These are phyloP conservation scores for Carpinus fangiana DNA, from an alignment of 306 rosid genomes.

Conservation along the genomic window DNA sequence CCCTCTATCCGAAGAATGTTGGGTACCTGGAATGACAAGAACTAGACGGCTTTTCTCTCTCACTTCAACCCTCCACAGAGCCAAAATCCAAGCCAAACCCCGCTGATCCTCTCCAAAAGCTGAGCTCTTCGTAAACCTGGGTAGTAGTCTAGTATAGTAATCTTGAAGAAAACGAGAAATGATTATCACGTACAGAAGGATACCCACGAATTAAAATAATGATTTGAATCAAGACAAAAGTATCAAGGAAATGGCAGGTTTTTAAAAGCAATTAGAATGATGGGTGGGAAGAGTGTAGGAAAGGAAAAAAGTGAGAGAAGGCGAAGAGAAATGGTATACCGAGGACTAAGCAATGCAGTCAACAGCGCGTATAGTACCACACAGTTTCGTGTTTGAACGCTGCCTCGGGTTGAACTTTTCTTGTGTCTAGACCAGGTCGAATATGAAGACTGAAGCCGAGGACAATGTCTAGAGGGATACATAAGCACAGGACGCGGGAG, in stretches of 20 bases:
- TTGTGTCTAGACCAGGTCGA: too few relatives aligned
- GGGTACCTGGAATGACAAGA: constrained; percentile 39
- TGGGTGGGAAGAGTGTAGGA: not conserved
- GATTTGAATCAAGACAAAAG: not conserved
- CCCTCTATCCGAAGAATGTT: not conserved
- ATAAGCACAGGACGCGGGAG: too few relatives aligned
- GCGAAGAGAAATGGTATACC: too few relatives aligned
- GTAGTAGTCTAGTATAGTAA: constrained; percentile 11
- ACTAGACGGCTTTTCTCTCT: constrained; percentile 11
- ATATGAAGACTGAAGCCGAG: too few relatives aligned
- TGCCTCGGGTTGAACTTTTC: too few relatives aligned
- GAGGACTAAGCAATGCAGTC: not conserved
- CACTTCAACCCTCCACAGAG: constrained; percentile 20
- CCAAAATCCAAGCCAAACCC: constrained; percentile 34
- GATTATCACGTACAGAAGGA: not conserved
- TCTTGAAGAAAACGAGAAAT: not conserved
- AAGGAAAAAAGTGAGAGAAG: not conserved
- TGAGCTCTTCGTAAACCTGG: constrained; percentile 15
- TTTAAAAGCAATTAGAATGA: not conserved
- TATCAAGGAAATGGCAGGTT: not conserved
- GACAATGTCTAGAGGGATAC: too few relatives aligned
- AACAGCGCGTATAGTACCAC: too few relatives aligned
- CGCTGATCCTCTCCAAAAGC: not conserved
- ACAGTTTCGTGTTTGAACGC: not conserved
- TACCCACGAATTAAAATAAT: constrained; percentile 1